These are phyloP conservation scores for Porcisia hertigi DNA, from an alignment of 208 protist genomes.

Conservation along the genomic window DNA sequence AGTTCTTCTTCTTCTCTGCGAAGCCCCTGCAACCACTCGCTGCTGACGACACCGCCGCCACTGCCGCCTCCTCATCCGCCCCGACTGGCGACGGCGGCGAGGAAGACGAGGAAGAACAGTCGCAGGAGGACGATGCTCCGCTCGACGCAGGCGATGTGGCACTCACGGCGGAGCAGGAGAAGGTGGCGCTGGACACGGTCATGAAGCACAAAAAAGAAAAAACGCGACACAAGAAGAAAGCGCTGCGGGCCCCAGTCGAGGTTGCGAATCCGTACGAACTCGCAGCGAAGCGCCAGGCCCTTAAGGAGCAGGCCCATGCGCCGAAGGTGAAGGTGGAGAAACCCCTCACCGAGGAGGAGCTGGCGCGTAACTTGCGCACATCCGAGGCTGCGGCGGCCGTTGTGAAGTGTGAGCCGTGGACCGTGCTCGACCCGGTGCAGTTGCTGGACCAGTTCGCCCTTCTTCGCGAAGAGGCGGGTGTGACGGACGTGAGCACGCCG, in stretches of 20 bases:
- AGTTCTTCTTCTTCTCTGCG: constrained; percentile 95
- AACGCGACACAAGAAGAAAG: constrained; percentile 74
- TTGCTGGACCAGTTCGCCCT: constrained; percentile 79
- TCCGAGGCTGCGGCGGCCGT: constrained; percentile 26
- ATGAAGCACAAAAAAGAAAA: constrained; percentile 57
- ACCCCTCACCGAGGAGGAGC: constrained; percentile 72
- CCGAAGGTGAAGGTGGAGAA: constrained; percentile 42
- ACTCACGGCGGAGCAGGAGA: constrained; percentile 47
- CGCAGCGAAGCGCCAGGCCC: constrained; percentile 43
- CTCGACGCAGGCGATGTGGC: constrained; percentile 30
- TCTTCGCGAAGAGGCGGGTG: constrained; percentile 43
- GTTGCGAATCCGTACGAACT: constrained; percentile 81
- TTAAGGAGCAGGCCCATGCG: constrained; percentile 40
- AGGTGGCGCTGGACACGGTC: constrained; percentile 35
- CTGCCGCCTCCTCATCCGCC: constrained; percentile 21
- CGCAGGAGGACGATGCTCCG: background rate
- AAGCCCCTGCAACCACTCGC: constrained; percentile 35
- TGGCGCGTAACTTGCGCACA: constrained; percentile 54
- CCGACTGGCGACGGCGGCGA: constrained; percentile 11
- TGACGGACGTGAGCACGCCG: constrained; percentile 41
- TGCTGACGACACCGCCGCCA: constrained; percentile 2
- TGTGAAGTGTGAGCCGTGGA: constrained; percentile 41
- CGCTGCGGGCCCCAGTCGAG: constrained; percentile 73
- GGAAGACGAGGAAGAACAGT: constrained; percentile 13
- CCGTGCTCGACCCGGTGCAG: constrained; percentile 71